These are phyloP conservation scores for Trametes pubescens DNA, from an alignment of 1,284 basidiomycete genomes.

Conservation along the genomic window DNA sequence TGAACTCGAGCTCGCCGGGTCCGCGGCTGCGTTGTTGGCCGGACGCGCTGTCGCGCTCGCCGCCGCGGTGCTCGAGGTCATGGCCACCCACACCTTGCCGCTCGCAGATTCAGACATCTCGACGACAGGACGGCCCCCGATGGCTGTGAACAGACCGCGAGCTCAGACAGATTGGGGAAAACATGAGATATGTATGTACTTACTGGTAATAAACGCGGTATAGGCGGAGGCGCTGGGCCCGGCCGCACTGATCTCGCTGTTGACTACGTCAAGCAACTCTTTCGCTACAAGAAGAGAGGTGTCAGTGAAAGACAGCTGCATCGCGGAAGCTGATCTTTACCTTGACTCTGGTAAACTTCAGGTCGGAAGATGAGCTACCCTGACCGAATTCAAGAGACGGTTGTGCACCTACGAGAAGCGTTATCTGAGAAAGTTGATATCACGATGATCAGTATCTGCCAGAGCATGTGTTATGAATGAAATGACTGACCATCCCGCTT, in stretches of 20 bases:
- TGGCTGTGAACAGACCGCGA: not conserved
- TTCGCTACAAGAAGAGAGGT: not conserved
- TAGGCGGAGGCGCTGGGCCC: constrained; percentile 2
- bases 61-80: constrained; percentile 1
- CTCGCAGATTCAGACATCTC: constrained; percentile 10
- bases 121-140: constrained; percentile 14
- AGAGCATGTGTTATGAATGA: not conserved
- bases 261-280: constrained; percentile 7
- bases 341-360: constrained; percentile 5
- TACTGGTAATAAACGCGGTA: constrained; percentile 15
- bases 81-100: constrained; percentile 9
- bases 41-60: not conserved
- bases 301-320: not conserved
- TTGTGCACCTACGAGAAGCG: constrained; percentile 2
- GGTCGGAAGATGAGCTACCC: not conserved
- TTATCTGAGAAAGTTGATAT: not conserved
- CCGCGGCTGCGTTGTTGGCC: not conserved
- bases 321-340: not conserved
- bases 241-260: constrained; percentile 12
- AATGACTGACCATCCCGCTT: not conserved
- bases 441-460: not conserved
- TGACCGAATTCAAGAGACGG: not conserved
- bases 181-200: too few relatives aligned
- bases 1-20: not conserved
- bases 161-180: not conserved